Base-by-base conservation (phyloP, 2,329 filamentous ascomycete species). In the Diaporthe ampelina region DNA sequence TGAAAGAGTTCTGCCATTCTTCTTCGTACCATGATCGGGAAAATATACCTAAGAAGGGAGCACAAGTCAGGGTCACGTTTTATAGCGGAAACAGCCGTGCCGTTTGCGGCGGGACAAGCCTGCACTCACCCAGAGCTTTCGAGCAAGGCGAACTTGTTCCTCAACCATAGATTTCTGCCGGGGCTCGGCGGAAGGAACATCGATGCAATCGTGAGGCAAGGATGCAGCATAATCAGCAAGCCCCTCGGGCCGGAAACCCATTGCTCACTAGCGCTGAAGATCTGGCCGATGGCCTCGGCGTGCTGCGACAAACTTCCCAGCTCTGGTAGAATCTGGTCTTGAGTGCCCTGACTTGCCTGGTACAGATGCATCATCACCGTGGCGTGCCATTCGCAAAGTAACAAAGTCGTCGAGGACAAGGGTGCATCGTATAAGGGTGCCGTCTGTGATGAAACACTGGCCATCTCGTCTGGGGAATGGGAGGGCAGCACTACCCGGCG, bases 311-410 rank as follows among this genome's bases (percentile, higher is more conserved):
- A 79, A 72, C 86, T 81, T 4, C 86, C 86, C 71, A 96, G 79
- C 70, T 93, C 91, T 17, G 87, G 78, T 54, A 85, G 85, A 2
- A 87, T 83, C 58, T 86, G 81, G 78, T 84, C 89, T 52, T 88
- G 86, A 68, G 90, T 83, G 2, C 89, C 86, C 67, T 89, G 85
- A 4, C 91, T 88, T 1, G 92, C 90, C 78, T 97, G 94, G 78
- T 93, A 92, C 77, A 91, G 91, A 83, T 95, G 95, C 92, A 98
- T 94, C 74, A 97, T 87, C 63, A 93, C 88, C 32, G 95, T 91
- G 10, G 93, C 93, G 81, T 94, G 91, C 86, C 94, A 94, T 80
- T 98, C 95, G 74, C 95, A 89, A 73, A 88, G 87, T 21, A 95
- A 86, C 65, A 94, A 89, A 76, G 97, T 98, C 61, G 94, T 91